These are phyloP conservation scores for Echeveria elegans DNA, from an alignment of 164 flowering plant species.

Conservation along the genomic window DNA sequence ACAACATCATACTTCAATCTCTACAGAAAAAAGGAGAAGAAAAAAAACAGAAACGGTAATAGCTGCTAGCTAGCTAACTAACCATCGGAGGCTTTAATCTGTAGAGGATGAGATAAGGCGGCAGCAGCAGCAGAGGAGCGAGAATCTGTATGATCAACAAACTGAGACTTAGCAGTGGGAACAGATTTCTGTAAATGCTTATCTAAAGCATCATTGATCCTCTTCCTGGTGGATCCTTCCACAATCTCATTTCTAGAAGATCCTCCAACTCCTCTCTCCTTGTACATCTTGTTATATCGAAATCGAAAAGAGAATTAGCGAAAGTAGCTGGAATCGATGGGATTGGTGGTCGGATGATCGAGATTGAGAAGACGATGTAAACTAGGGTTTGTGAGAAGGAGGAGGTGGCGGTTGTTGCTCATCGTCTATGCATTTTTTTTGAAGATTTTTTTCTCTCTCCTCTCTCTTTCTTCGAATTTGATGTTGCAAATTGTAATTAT, in stretches of 20 bases:
- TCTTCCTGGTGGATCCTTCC: slow-evolving; percentile 31
- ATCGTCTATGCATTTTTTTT: too few species aligned
- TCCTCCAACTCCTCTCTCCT: slow-evolving; percentile 40
- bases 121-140: slow-evolving; percentile 16
- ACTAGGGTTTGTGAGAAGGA: not conserved
- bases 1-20: too few species aligned
- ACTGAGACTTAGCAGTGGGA: slow-evolving; percentile 35
- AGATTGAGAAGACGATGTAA: not conserved
- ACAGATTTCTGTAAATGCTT: slow-evolving; percentile 52
- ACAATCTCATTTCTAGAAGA: slow-evolving; percentile 38
- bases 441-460: not conserved
- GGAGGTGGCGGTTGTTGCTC: not conserved
- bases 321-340: not conserved
- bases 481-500: too few species aligned
- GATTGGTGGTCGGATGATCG: not conserved
- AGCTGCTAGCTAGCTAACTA: too few species aligned
- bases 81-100: slow-evolving; percentile 46
- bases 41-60: not conserved
- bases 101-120: slow-evolving; percentile 17
- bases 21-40: too few species aligned
- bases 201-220: slow-evolving; percentile 48
- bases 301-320: not conserved
- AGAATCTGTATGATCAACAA: slow-evolving; percentile 22
- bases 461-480: too few species aligned
- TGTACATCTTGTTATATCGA: slow-evolving; percentile 38